These are phyloP conservation scores for Tylopilus sp. DNA, from an alignment of 1,284 basidiomycete species.

Conservation along the genomic window DNA sequence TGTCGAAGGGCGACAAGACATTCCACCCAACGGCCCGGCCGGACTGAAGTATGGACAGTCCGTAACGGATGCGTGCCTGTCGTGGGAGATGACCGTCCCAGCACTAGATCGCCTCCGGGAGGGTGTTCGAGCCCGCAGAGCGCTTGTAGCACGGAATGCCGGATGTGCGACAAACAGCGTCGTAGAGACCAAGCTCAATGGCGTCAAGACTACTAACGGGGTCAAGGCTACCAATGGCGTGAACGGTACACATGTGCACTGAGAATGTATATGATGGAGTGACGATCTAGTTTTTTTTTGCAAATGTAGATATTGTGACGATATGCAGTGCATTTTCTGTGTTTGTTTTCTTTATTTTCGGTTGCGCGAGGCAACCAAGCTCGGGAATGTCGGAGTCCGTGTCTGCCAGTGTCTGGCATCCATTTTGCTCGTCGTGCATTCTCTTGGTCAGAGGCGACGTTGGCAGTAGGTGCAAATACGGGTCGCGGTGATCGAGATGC, in stretches of 20 bases:
- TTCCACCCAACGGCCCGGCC: conserved; percentile 72
- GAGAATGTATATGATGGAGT: neutral
- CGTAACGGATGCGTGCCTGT: conserved; percentile 88
- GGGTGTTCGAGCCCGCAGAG: conserved; percentile 75
- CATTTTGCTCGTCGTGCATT: neutral
- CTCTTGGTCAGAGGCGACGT: neutral
- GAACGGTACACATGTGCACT: conserved; percentile 7
- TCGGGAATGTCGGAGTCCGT: too few species aligned
- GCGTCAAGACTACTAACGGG: conserved; percentile 4
- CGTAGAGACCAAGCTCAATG: conserved; percentile 15
- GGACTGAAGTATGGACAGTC: conserved; percentile 86
- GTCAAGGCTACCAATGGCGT: conserved; percentile 1
- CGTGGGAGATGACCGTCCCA: conserved; percentile 83
- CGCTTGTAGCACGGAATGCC: conserved; percentile 39
- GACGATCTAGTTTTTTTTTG: neutral
- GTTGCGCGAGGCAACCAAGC: neutral
- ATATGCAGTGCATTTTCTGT: neutral
- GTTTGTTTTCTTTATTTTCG: too few species aligned
- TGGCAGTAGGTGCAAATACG: conserved; percentile 10
- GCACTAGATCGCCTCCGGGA: conserved; percentile 77
- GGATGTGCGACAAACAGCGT: conserved; percentile 2
- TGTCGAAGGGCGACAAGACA: conserved; percentile 84
- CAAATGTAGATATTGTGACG: conserved; percentile 1
- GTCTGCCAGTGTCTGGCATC: conserved; percentile 1
- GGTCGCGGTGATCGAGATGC: neutral